phyloP scores from a whole-genome alignment of 331 rosid genomes.

The Stylosanthes scabra region DNA sequence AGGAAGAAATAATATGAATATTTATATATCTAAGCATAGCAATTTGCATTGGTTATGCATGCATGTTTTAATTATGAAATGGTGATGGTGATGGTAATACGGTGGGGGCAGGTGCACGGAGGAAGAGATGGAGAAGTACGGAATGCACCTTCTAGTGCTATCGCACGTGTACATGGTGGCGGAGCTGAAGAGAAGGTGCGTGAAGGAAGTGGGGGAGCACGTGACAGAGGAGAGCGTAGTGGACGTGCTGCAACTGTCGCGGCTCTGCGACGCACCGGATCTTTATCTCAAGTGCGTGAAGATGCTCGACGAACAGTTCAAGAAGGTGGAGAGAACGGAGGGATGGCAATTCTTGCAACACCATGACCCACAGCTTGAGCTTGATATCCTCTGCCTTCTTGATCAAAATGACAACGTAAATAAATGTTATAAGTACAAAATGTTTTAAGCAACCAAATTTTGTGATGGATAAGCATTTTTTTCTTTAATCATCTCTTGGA shows the following conservation, averaged over 20 bases:
- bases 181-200: conserved; percentile 67
- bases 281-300: conserved; percentile 76
- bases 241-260: conserved; percentile 79
- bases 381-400: conserved; percentile 62
- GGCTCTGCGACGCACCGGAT: conserved; percentile 88
- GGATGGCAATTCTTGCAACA: conserved; percentile 86
- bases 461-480: too few relatives aligned
- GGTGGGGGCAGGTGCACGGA: conserved; percentile 62
- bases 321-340: conserved; percentile 64
- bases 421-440: too few relatives aligned
- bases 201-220: conserved; percentile 51
- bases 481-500: too few relatives aligned
- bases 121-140: conserved; percentile 64
- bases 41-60: too few relatives aligned
- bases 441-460: too few relatives aligned
- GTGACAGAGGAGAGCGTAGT: conserved; percentile 65
- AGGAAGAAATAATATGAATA: too few relatives aligned
- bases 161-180: conserved; percentile 76
- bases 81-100: conserved; percentile 34
- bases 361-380: conserved; percentile 70
- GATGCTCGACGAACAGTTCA: conserved; percentile 51
- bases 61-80: background rate
- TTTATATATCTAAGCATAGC: too few relatives aligned
- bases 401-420: conserved; percentile 69
- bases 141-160: conserved; percentile 74